phyloP scores from a whole-genome alignment of 2,329 filamentous ascomycete genomes.

The Penicillium sp. region DNA sequence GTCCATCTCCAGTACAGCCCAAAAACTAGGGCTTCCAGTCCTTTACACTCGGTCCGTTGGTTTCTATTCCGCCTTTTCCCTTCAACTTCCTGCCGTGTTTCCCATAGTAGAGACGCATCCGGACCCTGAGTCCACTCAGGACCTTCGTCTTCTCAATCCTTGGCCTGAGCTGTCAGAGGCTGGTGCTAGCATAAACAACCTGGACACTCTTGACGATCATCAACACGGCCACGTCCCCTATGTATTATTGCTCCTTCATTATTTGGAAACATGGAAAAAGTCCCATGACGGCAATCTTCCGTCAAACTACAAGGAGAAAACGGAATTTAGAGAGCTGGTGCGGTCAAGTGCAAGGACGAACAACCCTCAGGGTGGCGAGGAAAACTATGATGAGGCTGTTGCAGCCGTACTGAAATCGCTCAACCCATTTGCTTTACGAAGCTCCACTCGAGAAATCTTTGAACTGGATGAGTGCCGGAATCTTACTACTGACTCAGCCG shows the following conservation, averaged over 20 bases:
- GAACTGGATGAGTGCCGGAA: conserved; percentile 66
- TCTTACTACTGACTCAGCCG: conserved; percentile 55
- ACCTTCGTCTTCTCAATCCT: conserved; percentile 80
- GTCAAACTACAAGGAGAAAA: conserved; percentile 81
- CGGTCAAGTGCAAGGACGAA: conserved; percentile 69
- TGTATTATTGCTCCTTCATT: conserved; percentile 79
- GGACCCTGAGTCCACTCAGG: conserved; percentile 80
- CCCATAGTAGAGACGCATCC: conserved; percentile 96
- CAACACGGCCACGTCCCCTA: conserved; percentile 93
- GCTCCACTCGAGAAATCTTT: conserved; percentile 77
- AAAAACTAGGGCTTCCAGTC: conserved; percentile 69
- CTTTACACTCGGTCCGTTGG: conserved; percentile 87
- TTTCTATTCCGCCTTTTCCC: conserved; percentile 88
- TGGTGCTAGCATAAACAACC: conserved; percentile 65
- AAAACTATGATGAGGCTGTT: conserved; percentile 94
- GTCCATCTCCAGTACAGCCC: conserved; percentile 56
- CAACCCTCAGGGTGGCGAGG: conserved; percentile 84
- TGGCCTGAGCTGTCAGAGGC: conserved; percentile 82
- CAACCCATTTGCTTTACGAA: conserved; percentile 68
- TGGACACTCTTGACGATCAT: conserved; percentile 74
- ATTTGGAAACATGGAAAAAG: conserved; percentile 79
- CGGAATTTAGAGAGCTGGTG: conserved; percentile 75
- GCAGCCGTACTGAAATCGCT: conserved; percentile 88
- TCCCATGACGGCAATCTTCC: conserved; percentile 71
- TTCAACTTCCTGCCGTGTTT: conserved; percentile 77